Conservation (phyloP, 1,284 basidiomycete species). For the Porodaedalea pini region DNA sequence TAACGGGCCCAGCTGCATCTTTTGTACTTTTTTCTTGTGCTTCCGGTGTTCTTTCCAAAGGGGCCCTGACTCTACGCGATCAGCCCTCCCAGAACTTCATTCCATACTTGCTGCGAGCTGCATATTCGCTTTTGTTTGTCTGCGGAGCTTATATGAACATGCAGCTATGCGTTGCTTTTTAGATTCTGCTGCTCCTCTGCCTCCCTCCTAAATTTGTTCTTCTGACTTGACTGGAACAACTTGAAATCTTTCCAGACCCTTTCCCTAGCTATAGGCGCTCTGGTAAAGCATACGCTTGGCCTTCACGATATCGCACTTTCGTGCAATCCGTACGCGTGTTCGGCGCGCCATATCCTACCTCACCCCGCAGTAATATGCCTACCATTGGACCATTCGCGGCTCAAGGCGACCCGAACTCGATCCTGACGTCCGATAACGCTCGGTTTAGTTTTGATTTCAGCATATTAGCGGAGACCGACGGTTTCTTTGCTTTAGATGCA, state of each 20-base stretch:
- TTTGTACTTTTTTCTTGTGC: not conserved
- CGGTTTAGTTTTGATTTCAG: not conserved
- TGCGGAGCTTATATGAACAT: constrained; percentile 1
- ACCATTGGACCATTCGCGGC: not conserved
- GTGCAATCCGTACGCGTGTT: not conserved
- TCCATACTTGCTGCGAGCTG: not conserved
- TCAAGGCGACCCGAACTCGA: constrained; percentile 1
- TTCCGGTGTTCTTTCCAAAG: not conserved
- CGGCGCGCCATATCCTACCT: not conserved
- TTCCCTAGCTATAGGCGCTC: too few species aligned
- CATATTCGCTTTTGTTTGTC: constrained; percentile 6
- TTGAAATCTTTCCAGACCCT: too few species aligned
- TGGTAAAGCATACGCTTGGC: too few species aligned
- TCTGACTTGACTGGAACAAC: not conserved
- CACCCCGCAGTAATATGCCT: not conserved
- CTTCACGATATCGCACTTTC: not conserved
- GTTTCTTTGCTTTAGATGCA: not conserved
- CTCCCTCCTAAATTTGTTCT: not conserved
- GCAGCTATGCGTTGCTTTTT: not conserved
- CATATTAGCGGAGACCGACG: not conserved
- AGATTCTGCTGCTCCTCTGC: not conserved
- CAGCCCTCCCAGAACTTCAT: not conserved
- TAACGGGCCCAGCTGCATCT: not conserved
- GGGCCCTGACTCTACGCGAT: not conserved
- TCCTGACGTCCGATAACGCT: not conserved